These are phyloP conservation scores for Selaginella moellendorffii DNA, from an alignment of 75 land plant genomes.

Conservation along the genomic window DNA sequence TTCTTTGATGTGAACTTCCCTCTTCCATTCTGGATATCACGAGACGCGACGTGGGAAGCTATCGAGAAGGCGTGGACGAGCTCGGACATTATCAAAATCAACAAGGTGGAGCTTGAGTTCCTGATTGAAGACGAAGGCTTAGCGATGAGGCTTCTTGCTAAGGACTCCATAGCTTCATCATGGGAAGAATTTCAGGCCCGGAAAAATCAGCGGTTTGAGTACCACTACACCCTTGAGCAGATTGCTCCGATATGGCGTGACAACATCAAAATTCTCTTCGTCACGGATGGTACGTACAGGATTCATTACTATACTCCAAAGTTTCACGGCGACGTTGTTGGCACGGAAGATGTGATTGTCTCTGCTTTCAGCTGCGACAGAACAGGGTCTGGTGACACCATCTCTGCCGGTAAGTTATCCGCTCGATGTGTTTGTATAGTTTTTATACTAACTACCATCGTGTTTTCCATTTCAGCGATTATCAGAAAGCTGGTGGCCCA, in stretches of 20 bases:
- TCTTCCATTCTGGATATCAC: constrained; percentile 67
- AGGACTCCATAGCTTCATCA: constrained; percentile 13
- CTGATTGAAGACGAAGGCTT: constrained; percentile 43
- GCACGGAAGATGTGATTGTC: constrained; percentile 85
- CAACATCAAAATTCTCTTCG: constrained; percentile 54
- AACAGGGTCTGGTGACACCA: constrained; percentile 92
- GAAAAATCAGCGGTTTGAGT: constrained; percentile 24
- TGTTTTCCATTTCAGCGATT: constrained; percentile 32
- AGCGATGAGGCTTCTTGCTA: not conserved
- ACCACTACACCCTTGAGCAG: constrained; percentile 79
- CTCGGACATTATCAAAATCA: constrained; percentile 68
- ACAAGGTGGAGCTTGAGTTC: constrained; percentile 85
- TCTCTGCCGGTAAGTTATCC: constrained; percentile 45
- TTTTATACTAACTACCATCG: not conserved
- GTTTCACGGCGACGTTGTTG: constrained; percentile 80
- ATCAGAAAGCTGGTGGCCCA: constrained; percentile 61
- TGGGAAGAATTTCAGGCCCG: constrained; percentile 12
- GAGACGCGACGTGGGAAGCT: constrained; percentile 39
- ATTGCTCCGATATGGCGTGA: constrained; percentile 84
- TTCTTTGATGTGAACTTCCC: constrained; percentile 90
- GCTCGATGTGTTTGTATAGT: not conserved
- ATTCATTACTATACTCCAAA: constrained; percentile 77
- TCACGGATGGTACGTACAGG: constrained; percentile 76
- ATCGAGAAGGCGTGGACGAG: constrained; percentile 50
- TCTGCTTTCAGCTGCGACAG: constrained; percentile 76